phyloP scores from a whole-genome alignment of 176 grass and related monocot species.

The Phoenix roebelenii region DNA sequence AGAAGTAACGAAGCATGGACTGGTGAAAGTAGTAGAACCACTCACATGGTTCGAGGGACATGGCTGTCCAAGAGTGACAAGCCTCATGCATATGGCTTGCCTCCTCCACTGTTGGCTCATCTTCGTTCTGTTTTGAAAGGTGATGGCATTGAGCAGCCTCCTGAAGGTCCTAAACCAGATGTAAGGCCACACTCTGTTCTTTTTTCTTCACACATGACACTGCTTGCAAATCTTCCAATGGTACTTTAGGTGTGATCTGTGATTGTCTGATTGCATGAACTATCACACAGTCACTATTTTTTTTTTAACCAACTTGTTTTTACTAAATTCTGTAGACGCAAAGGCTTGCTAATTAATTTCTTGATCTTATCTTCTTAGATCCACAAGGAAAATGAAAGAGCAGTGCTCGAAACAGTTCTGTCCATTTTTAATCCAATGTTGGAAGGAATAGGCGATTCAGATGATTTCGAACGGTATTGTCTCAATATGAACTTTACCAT shows the following conservation, averaged over 20 bases:
- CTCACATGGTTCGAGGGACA: slow-evolving; percentile 79
- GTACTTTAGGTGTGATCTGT: no score
- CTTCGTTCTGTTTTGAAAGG: slow-evolving; percentile 49
- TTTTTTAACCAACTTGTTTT: no score
- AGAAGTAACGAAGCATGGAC: slow-evolving; percentile 14
- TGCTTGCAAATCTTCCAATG: neutral
- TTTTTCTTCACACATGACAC: neutral
- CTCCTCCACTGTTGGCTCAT: slow-evolving; percentile 52
- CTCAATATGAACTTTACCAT: neutral
- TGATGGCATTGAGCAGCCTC: slow-evolving; percentile 16
- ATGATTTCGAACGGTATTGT: slow-evolving; percentile 33
- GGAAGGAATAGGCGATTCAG: slow-evolving; percentile 39
- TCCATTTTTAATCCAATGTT: slow-evolving; percentile 86
- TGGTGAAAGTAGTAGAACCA: slow-evolving; percentile 19
- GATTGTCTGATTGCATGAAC: no score
- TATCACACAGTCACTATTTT: no score
- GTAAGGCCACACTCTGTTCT: slow-evolving; percentile 22
- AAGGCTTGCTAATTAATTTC: no score
- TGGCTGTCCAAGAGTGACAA: slow-evolving; percentile 44
- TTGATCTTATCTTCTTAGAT: slow-evolving; percentile 8
- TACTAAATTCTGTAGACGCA: no score
- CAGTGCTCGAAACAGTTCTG: slow-evolving; percentile 53
- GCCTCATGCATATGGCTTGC: slow-evolving; percentile 47
- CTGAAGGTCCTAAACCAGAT: slow-evolving; percentile 19
- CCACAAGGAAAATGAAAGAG: slow-evolving; percentile 53